Evolutionary conservation across 2,329 filamentous ascomycete genomes (phyloP), one percentile per base, ranked within the genome.

Genomic region (Tolypocladium nubicola): DNA sequence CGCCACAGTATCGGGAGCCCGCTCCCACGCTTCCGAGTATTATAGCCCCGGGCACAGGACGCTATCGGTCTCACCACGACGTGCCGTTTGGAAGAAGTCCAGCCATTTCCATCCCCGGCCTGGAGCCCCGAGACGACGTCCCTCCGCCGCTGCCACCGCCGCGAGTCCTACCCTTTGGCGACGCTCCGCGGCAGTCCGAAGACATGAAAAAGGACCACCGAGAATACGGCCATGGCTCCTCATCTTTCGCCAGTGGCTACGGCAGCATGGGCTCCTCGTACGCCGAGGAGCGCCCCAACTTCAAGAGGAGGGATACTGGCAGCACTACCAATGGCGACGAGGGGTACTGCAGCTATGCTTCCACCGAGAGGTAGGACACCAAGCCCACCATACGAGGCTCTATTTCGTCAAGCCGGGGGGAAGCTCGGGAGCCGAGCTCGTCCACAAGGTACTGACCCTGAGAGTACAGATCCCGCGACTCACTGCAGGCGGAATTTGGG

Each of bases 141-240:
- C 76, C 76, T 59, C 76, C 76, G 55, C 71, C 76, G 40, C 61
- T 79, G 50, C 76, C 76, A n/a, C 76, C 76, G n/a, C 76, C 76
- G 6, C 69, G 69, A 53, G 65, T 69, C 39, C 66, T 71, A 6
- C 73, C 71, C 8, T 67, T 72, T 41, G 64, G 66, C 41, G 73
- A 73, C 7, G 68, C 68, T 37, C 63, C 68, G 57, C 60, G 66
- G 49, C 62, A 64, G 37, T 54, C 65, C 40, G 62, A 71, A 43
- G 69, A 72, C 53, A 67, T 65, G 58, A 63, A 59, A 33, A 63
- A 62, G 53, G 64, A 70, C 16, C 64, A 65, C 39, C 68, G 68
- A 49, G 66, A 70, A 41, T 64, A 61, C 30, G 60, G 65, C 6
- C 67, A 64, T 37, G 64, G 65, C n/a, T 56, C 61, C 8, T 64